Base-by-base conservation (phyloP, 2,329 filamentous ascomycete species). In the Periconia macrospinosa region DNA sequence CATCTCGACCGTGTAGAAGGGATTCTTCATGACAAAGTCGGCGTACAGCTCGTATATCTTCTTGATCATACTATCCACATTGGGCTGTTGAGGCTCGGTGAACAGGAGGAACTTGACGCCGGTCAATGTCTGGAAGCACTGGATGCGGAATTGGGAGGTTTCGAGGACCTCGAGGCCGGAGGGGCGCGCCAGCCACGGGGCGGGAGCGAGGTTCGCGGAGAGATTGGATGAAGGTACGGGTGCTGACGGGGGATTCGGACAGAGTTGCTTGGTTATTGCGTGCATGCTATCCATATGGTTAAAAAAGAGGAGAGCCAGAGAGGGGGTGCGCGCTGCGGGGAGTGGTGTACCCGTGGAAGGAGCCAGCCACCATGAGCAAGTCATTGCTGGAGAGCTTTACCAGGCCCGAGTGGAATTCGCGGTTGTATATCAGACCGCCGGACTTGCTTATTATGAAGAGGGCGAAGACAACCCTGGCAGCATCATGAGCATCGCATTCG, bases 1-100 rank as follows among this genome's bases (percentile, higher is more conserved):
- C 92, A 97, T 99, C 78, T 99, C 94, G 53, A 96, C 81, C 69
- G 94, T 92, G 77, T 97, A 97, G 71, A 99, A 99, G 1, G 94
- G 94, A 74, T 99, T 99, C 82, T 97, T 99, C 91, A 97, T 97
- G 63, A 99, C 94, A 73, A 91, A 97, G 75, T 99, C 94, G 47
- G 91, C 85, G 78, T 97, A 99, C 49, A 97, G 78, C 73, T 97
- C 94, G 74, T 99, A 97, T 66, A 97, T 88, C 73, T 86, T 89
- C 70, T 86, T 83, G 63, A 96, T 87, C 43, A 93, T 88, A 13
- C 85, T 82, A 66, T 97, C 94, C 40, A 95, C 87, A 68, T 95
- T 96, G 46, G 87, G 85, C 78, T 95, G 92, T 60, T 91, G 86
- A 15, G 87, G 87, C 75, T 97, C 94, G 51, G 94, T 97, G 73